A percentile compares a stretch with the other conserved stretches of the same genome.
Evolutionary conservation across 371 early-diverging fungal genomes (phyloP).

Genomic region (Sporodiniella umbellata): DNA sequence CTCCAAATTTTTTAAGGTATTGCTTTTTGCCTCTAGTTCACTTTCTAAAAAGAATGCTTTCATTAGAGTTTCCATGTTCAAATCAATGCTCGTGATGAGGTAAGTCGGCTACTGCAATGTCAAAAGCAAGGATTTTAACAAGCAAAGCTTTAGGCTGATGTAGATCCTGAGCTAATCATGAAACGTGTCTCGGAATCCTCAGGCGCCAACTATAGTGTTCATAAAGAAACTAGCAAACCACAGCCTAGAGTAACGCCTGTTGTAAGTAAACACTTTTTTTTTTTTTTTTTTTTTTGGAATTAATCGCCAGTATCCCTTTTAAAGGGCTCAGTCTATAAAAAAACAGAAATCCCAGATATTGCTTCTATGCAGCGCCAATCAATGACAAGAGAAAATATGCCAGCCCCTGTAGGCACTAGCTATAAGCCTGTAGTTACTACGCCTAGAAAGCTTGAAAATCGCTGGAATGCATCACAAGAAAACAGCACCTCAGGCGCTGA

Average conservation of each 20-base stretch:
- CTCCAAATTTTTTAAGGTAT: conserved; percentile 71
- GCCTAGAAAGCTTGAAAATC: conserved; percentile 40
- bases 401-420: conserved; percentile 45
- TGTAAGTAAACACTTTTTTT: conserved; percentile 24
- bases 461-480: conserved; percentile 30
- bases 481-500: conserved; percentile 28
- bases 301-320: too few relatives aligned
- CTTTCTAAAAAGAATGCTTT: too few relatives aligned
- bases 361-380: conserved; percentile 58
- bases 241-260: conserved; percentile 47
- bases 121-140: too few relatives aligned
- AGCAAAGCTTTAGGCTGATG: conserved; percentile 80
- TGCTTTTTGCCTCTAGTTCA: too few relatives aligned
- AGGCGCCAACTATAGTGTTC: conserved; percentile 88
- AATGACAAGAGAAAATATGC: conserved; percentile 55
- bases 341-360: conserved; percentile 63
- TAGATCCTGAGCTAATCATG: conserved; percentile 82
- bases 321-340: conserved; percentile 62
- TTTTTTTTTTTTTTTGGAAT: neutral
- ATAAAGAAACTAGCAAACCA: conserved; percentile 53
- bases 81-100: conserved; percentile 85
- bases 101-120: too few relatives aligned
- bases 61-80: conserved; percentile 89
- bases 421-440: conserved; percentile 42
- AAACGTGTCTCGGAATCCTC: conserved; percentile 80